Evolutionary conservation across 2,329 filamentous ascomycete species (phyloP).

Genomic region (Colletotrichum orchidophilum): DNA sequence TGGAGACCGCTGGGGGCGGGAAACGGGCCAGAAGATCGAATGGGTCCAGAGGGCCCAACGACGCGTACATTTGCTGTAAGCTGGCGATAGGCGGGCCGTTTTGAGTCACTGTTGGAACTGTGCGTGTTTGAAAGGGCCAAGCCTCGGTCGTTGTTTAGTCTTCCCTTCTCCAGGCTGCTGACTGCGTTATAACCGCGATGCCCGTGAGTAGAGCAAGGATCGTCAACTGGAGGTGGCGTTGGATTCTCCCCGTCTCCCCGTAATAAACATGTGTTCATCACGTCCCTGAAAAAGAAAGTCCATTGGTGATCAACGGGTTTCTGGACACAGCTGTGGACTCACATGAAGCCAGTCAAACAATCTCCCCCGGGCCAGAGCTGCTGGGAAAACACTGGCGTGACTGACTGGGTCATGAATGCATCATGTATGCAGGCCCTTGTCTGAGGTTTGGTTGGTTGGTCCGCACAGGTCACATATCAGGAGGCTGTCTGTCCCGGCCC

Average conservation of each 20-base stretch:
- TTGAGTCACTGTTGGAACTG: neutral
- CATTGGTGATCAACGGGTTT: neutral
- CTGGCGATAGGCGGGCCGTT: neutral
- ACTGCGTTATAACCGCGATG: neutral
- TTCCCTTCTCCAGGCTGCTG: neutral
- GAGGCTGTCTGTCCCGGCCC: neutral
- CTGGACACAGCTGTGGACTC: neutral
- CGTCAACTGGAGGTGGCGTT: neutral
- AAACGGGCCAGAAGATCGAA: neutral
- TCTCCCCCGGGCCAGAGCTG: neutral
- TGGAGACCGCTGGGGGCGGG: neutral
- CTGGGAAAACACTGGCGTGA: neutral
- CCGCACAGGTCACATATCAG: neutral
- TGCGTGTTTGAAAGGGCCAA: neutral
- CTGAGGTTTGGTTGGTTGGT: neutral
- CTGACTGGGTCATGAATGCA: neutral
- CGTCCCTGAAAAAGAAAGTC: neutral
- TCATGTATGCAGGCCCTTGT: neutral
- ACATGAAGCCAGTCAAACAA: slow-evolving; percentile 4
- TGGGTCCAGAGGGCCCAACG: neutral
- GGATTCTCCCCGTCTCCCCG: neutral
- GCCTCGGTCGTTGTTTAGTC: neutral
- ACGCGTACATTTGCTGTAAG: neutral
- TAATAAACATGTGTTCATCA: neutral
- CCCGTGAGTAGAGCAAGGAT: neutral